Percentiles rank a stretch among this genome's conserved stretches.
Conservation (phyloP, 2,329 filamentous ascomycete genomes). For the Calonectria pteridis region DNA sequence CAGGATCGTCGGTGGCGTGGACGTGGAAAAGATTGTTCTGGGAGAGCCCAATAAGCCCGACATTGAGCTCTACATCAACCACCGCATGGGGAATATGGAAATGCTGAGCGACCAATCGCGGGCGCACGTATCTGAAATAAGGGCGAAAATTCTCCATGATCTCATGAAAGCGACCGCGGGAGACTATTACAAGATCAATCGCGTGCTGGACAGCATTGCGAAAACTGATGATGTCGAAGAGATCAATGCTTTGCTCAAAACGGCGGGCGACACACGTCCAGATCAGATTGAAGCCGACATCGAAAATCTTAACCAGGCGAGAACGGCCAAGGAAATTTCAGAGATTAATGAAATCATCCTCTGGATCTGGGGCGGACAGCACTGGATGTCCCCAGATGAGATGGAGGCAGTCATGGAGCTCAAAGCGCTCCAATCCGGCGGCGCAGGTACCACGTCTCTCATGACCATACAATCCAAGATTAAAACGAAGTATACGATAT, state of each 20-base stretch:
- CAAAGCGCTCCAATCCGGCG: conserved; percentile 13
- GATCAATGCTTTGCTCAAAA: conserved; percentile 46
- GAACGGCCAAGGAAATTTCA: conserved; percentile 50
- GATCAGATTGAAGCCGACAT: conserved; percentile 51
- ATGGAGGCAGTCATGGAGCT: conserved; percentile 43
- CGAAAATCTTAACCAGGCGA: conserved; percentile 45
- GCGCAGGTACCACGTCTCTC: conserved; percentile 18
- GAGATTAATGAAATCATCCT: conserved; percentile 55
- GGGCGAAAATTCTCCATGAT: conserved; percentile 43
- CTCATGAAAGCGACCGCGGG: background rate
- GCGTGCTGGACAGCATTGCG: conserved; percentile 46
- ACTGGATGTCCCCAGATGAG: conserved; percentile 40
- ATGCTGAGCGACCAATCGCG: conserved; percentile 44
- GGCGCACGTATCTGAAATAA: conserved; percentile 46
- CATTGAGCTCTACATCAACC: conserved; percentile 47
- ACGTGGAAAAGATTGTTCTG: conserved; percentile 41
- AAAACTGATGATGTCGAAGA: conserved; percentile 52
- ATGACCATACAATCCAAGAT: conserved; percentile 27
- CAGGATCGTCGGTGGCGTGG: conserved; percentile 31
- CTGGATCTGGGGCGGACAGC: conserved; percentile 47
- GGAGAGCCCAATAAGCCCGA: conserved; percentile 43
- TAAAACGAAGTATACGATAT: conserved; percentile 24
- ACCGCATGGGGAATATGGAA: conserved; percentile 47
- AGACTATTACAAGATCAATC: conserved; percentile 27
- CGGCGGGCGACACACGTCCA: conserved; percentile 45